Percentiles rank a stretch among this genome's conserved stretches.
Evolutionary conservation across 352 stramenopile genomes (phyloP).

Genomic region (Phytopythium chamaehyphon): DNA sequence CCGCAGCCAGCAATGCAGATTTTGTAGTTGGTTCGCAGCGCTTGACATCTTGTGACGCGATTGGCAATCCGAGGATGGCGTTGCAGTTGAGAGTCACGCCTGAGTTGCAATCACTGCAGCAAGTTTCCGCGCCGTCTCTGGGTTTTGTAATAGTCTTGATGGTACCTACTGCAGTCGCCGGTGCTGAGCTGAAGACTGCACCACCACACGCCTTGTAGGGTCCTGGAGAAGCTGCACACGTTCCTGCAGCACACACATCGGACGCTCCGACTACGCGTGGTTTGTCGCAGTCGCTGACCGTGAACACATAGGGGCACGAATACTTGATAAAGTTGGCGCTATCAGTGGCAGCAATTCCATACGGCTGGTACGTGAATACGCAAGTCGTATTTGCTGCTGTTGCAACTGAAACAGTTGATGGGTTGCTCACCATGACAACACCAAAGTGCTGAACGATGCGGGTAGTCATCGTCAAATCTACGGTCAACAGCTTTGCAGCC

Average conservation of each 20-base stretch:
- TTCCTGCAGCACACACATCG: background rate
- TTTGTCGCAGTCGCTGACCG: background rate
- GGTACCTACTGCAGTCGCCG: background rate
- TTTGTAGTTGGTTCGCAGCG: too few relatives aligned
- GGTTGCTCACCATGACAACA: conserved; percentile 39
- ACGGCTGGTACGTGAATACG: conserved; percentile 20
- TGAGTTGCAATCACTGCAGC: background rate
- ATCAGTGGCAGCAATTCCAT: background rate
- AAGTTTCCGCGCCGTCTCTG: background rate
- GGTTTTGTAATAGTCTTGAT: background rate
- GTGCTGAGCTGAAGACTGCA: background rate
- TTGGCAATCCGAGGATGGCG: too few relatives aligned
- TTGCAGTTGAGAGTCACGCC: background rate
- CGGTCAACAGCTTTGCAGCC: background rate
- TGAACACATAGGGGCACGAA: background rate
- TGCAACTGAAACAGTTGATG: conserved; percentile 19
- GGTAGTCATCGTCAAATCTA: background rate
- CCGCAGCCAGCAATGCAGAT: too few relatives aligned
- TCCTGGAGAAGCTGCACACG: background rate
- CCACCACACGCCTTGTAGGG: background rate
- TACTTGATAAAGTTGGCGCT: background rate
- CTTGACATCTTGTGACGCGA: too few relatives aligned
- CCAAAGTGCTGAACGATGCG: conserved; percentile 23
- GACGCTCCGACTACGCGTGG: background rate
- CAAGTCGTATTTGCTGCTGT: conserved; percentile 35